These are phyloP conservation scores for Pythium dissimile DNA, from an alignment of 352 stramenopile species.

Conservation along the genomic window DNA sequence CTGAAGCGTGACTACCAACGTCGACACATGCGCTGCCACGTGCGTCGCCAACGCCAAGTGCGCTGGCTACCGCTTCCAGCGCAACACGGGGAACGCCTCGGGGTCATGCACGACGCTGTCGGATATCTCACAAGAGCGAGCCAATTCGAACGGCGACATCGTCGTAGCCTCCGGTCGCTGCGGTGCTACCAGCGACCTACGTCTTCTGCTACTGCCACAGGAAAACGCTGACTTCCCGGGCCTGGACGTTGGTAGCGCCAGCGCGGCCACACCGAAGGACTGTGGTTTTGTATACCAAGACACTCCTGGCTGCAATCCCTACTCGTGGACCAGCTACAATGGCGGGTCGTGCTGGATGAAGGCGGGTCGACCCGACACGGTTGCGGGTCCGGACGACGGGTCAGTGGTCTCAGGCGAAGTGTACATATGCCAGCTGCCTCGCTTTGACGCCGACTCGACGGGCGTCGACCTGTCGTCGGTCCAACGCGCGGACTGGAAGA, in stretches of 20 bases:
- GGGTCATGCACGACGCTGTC: not conserved
- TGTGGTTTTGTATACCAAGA: not conserved
- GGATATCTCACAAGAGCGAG: not conserved
- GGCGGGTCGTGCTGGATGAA: slow-evolving; percentile 27
- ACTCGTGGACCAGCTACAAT: slow-evolving; percentile 18
- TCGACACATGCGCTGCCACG: not conserved
- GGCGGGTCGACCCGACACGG: not conserved
- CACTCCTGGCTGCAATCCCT: slow-evolving; percentile 12
- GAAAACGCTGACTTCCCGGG: not conserved
- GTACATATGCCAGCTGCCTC: not conserved
- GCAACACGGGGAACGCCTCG: not conserved
- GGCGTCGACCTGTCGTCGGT: not conserved
- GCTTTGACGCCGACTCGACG: not conserved
- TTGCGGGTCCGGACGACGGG: not conserved
- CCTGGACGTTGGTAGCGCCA: not conserved
- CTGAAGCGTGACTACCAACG: not conserved
- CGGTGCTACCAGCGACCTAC: not conserved
- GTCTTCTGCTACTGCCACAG: not conserved
- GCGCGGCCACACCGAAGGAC: not conserved
- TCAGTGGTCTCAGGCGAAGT: not conserved
- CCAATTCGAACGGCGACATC: not conserved
- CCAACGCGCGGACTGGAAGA: not conserved
- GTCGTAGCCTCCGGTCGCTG: not conserved
- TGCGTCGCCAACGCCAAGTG: not conserved
- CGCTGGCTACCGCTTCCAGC: not conserved